Evolutionary conservation across 495 filamentous ascomycete species (phyloP), one percentile per base, ranked within the genome.

Genomic region (Penicillium samsonianum): DNA sequence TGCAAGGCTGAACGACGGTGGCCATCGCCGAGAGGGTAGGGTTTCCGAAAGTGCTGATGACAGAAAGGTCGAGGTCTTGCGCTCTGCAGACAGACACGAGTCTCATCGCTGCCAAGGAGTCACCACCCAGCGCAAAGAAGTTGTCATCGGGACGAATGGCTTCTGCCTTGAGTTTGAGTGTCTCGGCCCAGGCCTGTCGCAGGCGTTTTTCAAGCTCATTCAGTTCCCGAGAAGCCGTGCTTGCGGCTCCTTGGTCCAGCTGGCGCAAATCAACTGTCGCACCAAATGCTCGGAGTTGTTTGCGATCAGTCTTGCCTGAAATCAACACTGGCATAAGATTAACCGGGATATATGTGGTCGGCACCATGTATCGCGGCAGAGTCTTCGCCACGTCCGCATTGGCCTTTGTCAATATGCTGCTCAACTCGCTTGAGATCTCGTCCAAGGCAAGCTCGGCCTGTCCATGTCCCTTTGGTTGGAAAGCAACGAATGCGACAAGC

Each of bases 101-200:
- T 45, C 62, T 69, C 81, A 88, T 87, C 19, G 85, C 84, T 17
- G 73, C 72, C 44, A 88, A 73, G 12, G 84, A 87, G 66, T 87
- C 85, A 40, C 84, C 85, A 22, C 85, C 85, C 5, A 86, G 72
- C 1, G 73, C 72, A 65, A 88, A 86, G 70, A 88, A 88, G 33
- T 78, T 74, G 41, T 77, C 73, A 2, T 72, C 68, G 3, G 62
- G 64, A 7, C 66, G 58, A 19, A 79, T 76, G 1, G 57, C 47
- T 8, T 69, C 67, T 0, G 57, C 44, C 0, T 74, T 55, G 1
- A 78, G 56, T 12, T 75, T 76, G 19, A 85, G 63, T 5, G 72
- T 65, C 3, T 67, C 23, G 20, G 67, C 60, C 82, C 81, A 84
- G 16, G 73, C 61, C 16, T 65, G 46, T 11, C 70, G 73, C 12